Evolutionary conservation across 1,284 basidiomycete genomes (phyloP).

Genomic region (Polyporus tsugae): DNA sequence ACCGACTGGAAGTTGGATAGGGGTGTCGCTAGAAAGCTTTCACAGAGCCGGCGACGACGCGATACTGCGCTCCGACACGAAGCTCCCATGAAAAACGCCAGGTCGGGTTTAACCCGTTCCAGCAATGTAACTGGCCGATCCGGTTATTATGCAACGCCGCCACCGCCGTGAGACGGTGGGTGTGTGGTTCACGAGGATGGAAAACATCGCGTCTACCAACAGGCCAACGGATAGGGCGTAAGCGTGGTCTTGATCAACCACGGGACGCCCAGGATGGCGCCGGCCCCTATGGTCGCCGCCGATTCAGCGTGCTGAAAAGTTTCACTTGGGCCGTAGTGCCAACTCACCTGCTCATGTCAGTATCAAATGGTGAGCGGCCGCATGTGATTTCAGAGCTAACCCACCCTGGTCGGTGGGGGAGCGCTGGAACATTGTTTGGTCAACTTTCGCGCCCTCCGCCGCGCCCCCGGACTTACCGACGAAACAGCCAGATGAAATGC

Average conservation of each 20-base stretch:
- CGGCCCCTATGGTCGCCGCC: constrained; percentile 50
- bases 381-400: neutral
- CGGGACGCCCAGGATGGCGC: neutral
- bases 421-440: neutral
- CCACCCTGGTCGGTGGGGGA: constrained; percentile 55
- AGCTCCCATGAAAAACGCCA: neutral
- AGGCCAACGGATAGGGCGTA: neutral
- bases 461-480: constrained; percentile 33
- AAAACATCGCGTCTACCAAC: neutral
- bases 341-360: constrained; percentile 42
- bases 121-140: neutral
- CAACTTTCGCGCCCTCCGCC: neutral
- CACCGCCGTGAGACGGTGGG: neutral
- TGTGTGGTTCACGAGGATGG: neutral
- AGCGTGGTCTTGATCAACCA: neutral
- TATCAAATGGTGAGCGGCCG: constrained; percentile 39
- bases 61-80: constrained; percentile 34
- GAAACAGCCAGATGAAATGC: constrained; percentile 47
- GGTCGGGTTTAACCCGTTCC: neutral
- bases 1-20: neutral
- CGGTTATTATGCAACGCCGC: neutral
- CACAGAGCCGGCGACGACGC: constrained; percentile 44
- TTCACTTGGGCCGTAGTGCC: neutral
- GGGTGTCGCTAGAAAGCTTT: constrained; percentile 48
- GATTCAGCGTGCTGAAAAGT: neutral